Evolutionary conservation across 352 stramenopile species (phyloP).

Genomic region (Phytophthora sp.): DNA sequence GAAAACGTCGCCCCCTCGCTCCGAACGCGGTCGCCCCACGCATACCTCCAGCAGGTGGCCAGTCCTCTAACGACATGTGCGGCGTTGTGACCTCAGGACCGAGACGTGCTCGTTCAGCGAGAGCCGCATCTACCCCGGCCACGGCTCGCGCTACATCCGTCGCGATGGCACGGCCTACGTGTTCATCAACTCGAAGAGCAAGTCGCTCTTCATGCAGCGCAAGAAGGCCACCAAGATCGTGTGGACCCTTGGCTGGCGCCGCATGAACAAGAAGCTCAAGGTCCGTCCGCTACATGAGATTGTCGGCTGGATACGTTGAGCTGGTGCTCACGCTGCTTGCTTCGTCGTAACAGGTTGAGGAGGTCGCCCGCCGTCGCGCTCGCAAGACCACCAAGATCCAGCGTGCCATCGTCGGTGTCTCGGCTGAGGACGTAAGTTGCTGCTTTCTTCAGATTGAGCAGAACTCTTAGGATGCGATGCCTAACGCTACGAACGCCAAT

Average conservation of each 20-base stretch:
- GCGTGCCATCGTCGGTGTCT: slow-evolving; percentile 96
- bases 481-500: neutral
- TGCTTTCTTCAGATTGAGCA: neutral
- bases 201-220: slow-evolving; percentile 98
- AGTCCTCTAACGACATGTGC: slow-evolving; percentile 28
- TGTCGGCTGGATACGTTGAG: neutral
- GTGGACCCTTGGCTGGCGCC: slow-evolving; percentile 98
- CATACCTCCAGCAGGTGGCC: no score
- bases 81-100: slow-evolving; percentile 58
- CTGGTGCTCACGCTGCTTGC: neutral
- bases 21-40: no score
- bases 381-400: slow-evolving; percentile 97
- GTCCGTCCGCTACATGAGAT: no score
- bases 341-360: slow-evolving; percentile 62
- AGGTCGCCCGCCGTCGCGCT: slow-evolving; percentile 80
- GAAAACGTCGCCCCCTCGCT: slow-evolving; percentile 8
- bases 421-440: slow-evolving; percentile 91
- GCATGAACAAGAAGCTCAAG: slow-evolving; percentile 99
- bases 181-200: slow-evolving; percentile 97
- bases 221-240: slow-evolving; percentile 99
- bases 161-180: slow-evolving; percentile 96
- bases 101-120: slow-evolving; percentile 92
- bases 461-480: neutral
- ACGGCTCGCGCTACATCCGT: slow-evolving; percentile 99
- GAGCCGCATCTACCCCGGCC: slow-evolving; percentile 97